Percentiles rank a stretch among this genome's conserved stretches.
phyloP scores from a whole-genome alignment of 768 basidiomycete genomes.

The Lentinula lateritia region DNA sequence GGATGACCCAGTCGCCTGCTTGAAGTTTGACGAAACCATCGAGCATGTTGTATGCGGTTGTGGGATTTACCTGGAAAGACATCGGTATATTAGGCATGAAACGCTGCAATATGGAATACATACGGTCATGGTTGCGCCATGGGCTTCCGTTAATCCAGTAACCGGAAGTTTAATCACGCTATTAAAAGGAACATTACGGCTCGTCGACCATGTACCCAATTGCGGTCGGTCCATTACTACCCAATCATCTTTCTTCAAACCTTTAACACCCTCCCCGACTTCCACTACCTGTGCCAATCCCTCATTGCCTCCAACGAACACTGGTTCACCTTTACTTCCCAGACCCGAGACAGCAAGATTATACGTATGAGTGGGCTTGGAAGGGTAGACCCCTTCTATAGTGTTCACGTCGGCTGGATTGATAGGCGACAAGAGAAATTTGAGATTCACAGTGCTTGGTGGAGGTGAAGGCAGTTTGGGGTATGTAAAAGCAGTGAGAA shows the following conservation, averaged over 20 bases:
- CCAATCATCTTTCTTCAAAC: conserved; percentile 57
- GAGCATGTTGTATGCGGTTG: conserved; percentile 83
- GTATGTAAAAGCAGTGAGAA: conserved; percentile 49
- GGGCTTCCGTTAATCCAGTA: conserved; percentile 44
- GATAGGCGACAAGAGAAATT: conserved; percentile 65
- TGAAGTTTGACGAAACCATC: conserved; percentile 58
- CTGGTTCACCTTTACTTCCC: conserved; percentile 26
- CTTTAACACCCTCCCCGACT: conserved; percentile 49
- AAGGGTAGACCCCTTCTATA: conserved; percentile 78
- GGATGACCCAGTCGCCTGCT: conserved; percentile 75
- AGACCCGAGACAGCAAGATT: conserved; percentile 26
- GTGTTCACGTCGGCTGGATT: conserved; percentile 83
- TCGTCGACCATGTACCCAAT: conserved; percentile 70
- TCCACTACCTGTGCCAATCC: conserved; percentile 63
- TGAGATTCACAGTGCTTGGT: conserved; percentile 57
- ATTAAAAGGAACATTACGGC: conserved; percentile 41
- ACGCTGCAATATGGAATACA: conserved; percentile 12
- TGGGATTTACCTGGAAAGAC: conserved; percentile 61
- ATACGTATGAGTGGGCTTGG: conserved; percentile 41
- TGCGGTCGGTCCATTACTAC: conserved; percentile 68
- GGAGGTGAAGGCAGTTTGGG: conserved; percentile 47
- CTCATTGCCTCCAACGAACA: conserved; percentile 73
- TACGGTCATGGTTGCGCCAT: conserved; percentile 75
- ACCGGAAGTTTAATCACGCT: conserved; percentile 62
- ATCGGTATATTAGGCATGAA: neutral